Evolutionary conservation across 306 rosid genomes (phyloP).

Genomic region (Cucurbita pepo): DNA sequence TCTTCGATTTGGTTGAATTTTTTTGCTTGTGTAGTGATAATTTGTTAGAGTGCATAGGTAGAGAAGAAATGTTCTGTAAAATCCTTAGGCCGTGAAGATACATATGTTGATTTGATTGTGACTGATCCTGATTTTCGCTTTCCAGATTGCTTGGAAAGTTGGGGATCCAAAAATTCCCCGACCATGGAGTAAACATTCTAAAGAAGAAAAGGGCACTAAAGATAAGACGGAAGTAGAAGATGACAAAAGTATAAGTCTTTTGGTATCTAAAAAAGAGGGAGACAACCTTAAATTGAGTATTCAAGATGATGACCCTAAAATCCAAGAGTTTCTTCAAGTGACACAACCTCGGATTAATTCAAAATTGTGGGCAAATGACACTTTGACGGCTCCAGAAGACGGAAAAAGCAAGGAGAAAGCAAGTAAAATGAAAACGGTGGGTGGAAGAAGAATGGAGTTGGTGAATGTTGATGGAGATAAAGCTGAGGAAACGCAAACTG

Average conservation of each 20-base stretch:
- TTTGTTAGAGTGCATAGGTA: neutral
- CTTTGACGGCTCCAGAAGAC: slow-evolving; percentile 12
- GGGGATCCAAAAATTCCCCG: slow-evolving; percentile 76
- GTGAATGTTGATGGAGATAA: slow-evolving; percentile 10
- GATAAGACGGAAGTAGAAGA: slow-evolving; percentile 18
- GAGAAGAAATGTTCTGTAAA: neutral
- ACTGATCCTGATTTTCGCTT: neutral
- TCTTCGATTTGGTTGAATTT: neutral
- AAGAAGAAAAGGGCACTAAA: slow-evolving; percentile 17
- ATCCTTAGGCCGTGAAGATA: neutral
- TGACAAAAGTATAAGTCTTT: neutral
- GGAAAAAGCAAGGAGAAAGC: slow-evolving; percentile 17
- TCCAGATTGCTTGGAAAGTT: slow-evolving; percentile 48
- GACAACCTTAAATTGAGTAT: slow-evolving; percentile 10
- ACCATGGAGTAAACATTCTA: slow-evolving; percentile 70
- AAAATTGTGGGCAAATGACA: slow-evolving; percentile 78
- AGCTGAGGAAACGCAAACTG: slow-evolving; percentile 14
- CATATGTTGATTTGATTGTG: neutral
- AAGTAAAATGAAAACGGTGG: slow-evolving; percentile 16
- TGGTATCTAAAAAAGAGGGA: slow-evolving; percentile 15
- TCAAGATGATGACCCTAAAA: slow-evolving; percentile 34
- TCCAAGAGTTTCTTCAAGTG: slow-evolving; percentile 72
- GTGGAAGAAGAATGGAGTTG: slow-evolving; percentile 8
- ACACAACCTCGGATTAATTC: slow-evolving; percentile 68
- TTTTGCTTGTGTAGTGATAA: neutral